Base-by-base conservation (phyloP, 352 stramenopile genomes). In the Pythium coloratum region DNA sequence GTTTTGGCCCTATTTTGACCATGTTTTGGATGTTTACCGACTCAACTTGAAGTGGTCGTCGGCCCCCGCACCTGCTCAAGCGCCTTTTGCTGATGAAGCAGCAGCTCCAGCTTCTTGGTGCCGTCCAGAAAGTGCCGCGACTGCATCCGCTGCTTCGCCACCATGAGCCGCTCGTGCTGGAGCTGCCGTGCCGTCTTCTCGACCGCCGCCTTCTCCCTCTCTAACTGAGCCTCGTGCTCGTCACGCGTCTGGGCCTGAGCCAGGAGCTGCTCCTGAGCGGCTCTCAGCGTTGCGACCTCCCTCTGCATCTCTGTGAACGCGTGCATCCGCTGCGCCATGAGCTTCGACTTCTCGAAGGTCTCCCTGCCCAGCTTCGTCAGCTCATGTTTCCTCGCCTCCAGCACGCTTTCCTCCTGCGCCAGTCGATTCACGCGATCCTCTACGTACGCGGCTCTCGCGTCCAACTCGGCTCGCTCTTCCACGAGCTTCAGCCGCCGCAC, bases 141-240 rank as follows among this genome's bases (percentile, higher is more conserved):
- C 69, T 95, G 79, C 67, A 88, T 66, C 46, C 84, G 86, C 70
- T 92, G 82, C 64, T 88, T 91, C 40, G 82, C 81, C 20, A 93
- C 75, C 55, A 84, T 50, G 13, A 93, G 68, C 6, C 81, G 76
- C 67, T 95, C 86, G 24, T 86, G 84, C 59, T 92, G 78, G 47
- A 95, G 70, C 53, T 87, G 76, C 26, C 75, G 67, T 14, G 76
- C 69, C 2, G 81, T 73, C 24, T 81, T 73, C 32, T 91, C 81
- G 30, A 95, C 64, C 24, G 72, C 69, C 44, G 74, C 75, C 49
- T 82, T 78, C 60, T 88, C 73, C 44, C 71, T 63, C 59, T 86
- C 60, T 4, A 92, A 67, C 65, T 75, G 61, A 28, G 70, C 60
- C 10, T 59, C 62, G 4, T 72, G 66, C 20, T 72, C 62, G 9